Base-by-base conservation (phyloP, 2,329 filamentous ascomycete species). In the Nothophaeocryptopus gaeumannii region DNA sequence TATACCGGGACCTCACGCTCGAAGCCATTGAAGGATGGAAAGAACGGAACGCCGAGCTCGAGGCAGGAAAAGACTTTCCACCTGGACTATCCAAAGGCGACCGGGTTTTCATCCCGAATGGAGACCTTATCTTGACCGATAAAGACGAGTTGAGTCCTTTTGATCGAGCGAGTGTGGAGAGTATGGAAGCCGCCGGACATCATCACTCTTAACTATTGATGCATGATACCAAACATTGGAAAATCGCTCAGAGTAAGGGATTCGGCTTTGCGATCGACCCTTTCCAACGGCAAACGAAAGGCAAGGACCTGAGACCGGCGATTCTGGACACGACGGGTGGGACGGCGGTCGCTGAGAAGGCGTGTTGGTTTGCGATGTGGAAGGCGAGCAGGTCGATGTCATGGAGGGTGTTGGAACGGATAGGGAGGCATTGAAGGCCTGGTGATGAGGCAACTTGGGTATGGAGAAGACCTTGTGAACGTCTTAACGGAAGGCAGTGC, bases 11-110 rank as follows among this genome's bases (percentile, higher is more conserved):
- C 39, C 35, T 58, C 11, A 40, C 55, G 0, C 44, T 60, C 11
- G 36, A 46, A 16, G 57, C 57, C 5, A 56, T 58, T 15, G 35
- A 53, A 14, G 45, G 39, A 13, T 74, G 67, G 61, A 70, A 66
- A 41, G 57, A 61, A 41, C 63, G 64, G 33, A 62, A 68, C 8
- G 67, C 16, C 9, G 46, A 50, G 8, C 16, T 50, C 5, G 35
- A 34, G 9, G 15, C 14, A 7, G 47, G 47, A 16, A 26, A 39
- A 15, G 26, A 14, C 5, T 13, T 47, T 16, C 45, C 45, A 31
- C 31, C 44, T 15, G 47, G 47, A n/a, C 30, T 50, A 40, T 39
- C 15, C 7, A 39, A 11, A 16, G 16, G 15, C 36, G 37, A 39
- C 12, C n/a, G 37, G 29, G 37, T 39, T 5, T 39, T 39, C 14